Conservation (phyloP, 23 red algal species). For the Gracilaria gracilis region DNA sequence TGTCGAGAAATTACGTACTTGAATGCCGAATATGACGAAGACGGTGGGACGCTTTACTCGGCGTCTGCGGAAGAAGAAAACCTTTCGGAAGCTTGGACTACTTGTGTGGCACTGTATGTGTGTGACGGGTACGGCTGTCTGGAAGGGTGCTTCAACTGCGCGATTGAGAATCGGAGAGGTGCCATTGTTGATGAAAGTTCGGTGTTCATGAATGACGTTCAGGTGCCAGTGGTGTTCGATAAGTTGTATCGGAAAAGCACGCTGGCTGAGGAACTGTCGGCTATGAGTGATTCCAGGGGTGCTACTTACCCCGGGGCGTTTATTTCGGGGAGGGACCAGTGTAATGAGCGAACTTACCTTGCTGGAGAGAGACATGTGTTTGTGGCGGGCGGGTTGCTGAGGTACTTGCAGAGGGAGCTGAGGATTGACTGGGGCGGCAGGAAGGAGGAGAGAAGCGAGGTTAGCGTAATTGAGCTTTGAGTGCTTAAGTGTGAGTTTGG, state of each 20-base stretch:
- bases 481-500: not conserved
- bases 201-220: slow-evolving; percentile 65
- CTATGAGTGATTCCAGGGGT: slow-evolving; percentile 55
- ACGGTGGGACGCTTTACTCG: slow-evolving; percentile 55
- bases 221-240: slow-evolving; percentile 65
- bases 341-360: slow-evolving; percentile 59
- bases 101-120: slow-evolving; percentile 57
- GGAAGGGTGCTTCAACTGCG: slow-evolving; percentile 65
- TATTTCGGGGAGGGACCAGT: slow-evolving; percentile 52
- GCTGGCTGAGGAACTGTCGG: slow-evolving; percentile 56
- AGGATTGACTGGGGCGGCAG: slow-evolving; percentile 3
- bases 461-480: not conserved
- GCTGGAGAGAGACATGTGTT: slow-evolving; percentile 36
- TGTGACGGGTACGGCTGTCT: slow-evolving; percentile 64
- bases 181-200: slow-evolving; percentile 57
- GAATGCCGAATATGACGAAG: slow-evolving; percentile 62
- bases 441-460: not conserved
- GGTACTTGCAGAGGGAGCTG: slow-evolving; percentile 36
- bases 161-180: slow-evolving; percentile 46
- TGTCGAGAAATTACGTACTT: slow-evolving; percentile 57
- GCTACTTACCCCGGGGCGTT: slow-evolving; percentile 59
- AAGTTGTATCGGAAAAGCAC: slow-evolving; percentile 55
- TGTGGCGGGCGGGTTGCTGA: not conserved
- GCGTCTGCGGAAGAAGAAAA: slow-evolving; percentile 69
- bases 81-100: slow-evolving; percentile 52